Base-by-base conservation (phyloP, 176 grass and related monocot species). In the Juncus effusus region DNA sequence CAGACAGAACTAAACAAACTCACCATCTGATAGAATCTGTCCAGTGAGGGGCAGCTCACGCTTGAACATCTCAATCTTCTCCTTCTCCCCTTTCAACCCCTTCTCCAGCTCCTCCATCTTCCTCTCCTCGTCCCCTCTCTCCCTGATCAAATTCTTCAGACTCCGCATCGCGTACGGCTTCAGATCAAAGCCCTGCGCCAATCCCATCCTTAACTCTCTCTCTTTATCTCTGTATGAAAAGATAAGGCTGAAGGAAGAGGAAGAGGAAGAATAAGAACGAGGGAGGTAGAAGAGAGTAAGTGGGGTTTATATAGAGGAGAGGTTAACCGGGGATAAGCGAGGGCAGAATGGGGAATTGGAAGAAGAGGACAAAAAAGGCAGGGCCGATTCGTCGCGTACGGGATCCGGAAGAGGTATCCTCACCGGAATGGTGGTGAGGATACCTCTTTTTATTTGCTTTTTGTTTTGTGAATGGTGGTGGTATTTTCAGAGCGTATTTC, bases 1-100 rank as follows among this genome's bases (percentile, higher is more conserved):
- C 12, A 63, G n/a, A n/a, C n/a, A n/a, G n/a, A n/a, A n/a, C n/a
- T n/a, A n/a, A 52, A 63, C 8, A 3, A 3, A 76, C 69, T 42
- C 44, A 96, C 91, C 84, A 40, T 90, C 87, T 56, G 67, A 74
- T 51, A 96, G 73, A 40, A 96, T 79, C 52, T 83, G 69, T 36
- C 40, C 78, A 76, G 87, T 87, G 60, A 96, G 69, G 8, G 91
- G 91, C 10, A 96, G 87, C 81, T 96, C 91, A 52, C 91, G 84
- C 40, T 71, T 77, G 87, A 96, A 96, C 39, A 90, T 59, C 44
- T 91, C 84, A 72, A 91, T 96, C 77, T 96, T 96, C 9, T 37
- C 47, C 10, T 68, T 81, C 73, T 96, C 91, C 64, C 85, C 84
- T 49, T 91, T 88, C 39, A 96, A 74, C 49, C 37, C 75, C 54